Evolutionary conservation across 306 rosid species (phyloP), one percentile per base, ranked within the genome.

Genomic region (Biancaea sappan): DNA sequence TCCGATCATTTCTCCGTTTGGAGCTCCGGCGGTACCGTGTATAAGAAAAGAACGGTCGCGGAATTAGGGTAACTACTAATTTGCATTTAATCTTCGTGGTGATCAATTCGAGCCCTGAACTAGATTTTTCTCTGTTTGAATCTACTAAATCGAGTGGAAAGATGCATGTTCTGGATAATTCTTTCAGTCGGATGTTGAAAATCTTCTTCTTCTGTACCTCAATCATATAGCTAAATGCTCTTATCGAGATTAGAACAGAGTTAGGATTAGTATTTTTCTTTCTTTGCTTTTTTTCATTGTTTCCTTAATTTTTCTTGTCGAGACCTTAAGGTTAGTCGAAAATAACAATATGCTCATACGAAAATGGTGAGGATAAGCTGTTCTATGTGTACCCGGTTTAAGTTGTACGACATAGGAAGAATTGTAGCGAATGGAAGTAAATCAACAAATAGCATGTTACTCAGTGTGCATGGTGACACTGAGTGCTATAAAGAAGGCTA

Each of bases 1-100:
- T 56, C 8, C 35, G 3, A 26, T 54, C 9, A 40, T 25, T 0
- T 81, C 79, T 85, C 78, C 74, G 18, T 48, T 84, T 24, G 47
- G 61, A 47, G 76, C 54, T 74, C 83, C 43, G 86, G 92, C 22
- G 80, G 84, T 86, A 71, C 81, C 19, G 72, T 81, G 40, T 80
- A 78, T 15, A 5, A 14, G 38, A 28, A 57, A 32, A 13, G 12
- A 15, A 38, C 21, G 29, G 83, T 52, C 81, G 81, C 44, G 52
- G 62, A 75, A 82, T 80, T 77, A 78, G 40, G 87, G 90, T 84
- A 80, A 46, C 8, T 34, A 12, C 11, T 32, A 14, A 25, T 7
- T 50, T 69, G 16, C 59, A 72, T 54, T 68, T 67, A 57, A 67
- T 65, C 73, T 82, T 47, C 44, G 25, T 52, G 13, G 5, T 0